Evolutionary conservation across 768 basidiomycete genomes (phyloP).

Genomic region (Lepiota venenata): DNA sequence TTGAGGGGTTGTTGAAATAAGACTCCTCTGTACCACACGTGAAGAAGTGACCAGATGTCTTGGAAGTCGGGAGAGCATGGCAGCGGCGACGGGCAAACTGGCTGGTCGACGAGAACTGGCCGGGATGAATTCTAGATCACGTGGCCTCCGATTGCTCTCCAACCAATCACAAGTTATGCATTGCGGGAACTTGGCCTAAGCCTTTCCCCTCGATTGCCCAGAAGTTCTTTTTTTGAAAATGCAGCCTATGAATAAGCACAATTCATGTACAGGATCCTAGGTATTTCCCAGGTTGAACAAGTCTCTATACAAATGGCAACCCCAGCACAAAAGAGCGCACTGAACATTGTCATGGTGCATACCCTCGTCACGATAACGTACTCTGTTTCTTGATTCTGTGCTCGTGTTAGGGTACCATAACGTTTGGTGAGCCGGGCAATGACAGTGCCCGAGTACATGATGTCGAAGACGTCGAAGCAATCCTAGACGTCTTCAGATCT

Average conservation of each 20-base stretch:
- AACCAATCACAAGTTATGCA: constrained; percentile 2
- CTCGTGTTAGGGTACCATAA: constrained; percentile 46
- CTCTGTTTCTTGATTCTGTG: neutral
- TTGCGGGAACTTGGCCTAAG: neutral
- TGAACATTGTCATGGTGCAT: constrained; percentile 51
- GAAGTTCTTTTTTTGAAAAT: no score
- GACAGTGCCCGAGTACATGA: constrained; percentile 48
- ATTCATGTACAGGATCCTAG: no score
- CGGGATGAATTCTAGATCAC: constrained; percentile 15
- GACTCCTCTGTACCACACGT: constrained; percentile 23
- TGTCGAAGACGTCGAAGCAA: constrained; percentile 43
- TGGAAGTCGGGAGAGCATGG: constrained; percentile 33
- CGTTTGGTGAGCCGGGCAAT: constrained; percentile 46
- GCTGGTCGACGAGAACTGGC: constrained; percentile 15
- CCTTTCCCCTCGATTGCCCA: neutral
- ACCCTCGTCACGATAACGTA: neutral
- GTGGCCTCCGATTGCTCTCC: neutral
- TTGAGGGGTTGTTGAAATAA: constrained; percentile 38
- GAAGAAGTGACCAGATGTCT: constrained; percentile 24
- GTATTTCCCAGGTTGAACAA: no score
- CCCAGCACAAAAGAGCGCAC: constrained; percentile 32
- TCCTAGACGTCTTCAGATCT: constrained; percentile 49
- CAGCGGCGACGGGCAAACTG: constrained; percentile 5
- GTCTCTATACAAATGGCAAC: constrained; percentile 5
- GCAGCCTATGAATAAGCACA: neutral